phyloP scores from a whole-genome alignment of 108 stramenopile species.

The Hondaea fermentalgiana region DNA sequence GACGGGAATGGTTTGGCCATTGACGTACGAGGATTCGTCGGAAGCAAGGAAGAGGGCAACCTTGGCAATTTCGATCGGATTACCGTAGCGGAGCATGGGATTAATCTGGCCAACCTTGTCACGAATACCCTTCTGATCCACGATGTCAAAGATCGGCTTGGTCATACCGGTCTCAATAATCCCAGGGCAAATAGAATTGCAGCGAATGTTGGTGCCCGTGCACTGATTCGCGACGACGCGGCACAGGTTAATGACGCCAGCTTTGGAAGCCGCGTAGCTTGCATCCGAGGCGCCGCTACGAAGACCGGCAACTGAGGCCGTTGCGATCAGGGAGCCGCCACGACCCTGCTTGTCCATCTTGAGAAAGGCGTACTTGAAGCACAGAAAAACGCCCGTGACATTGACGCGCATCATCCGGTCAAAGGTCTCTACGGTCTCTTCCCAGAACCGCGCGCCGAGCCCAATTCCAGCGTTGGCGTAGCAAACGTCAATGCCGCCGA shows the following conservation, averaged over 20 bases:
- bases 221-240: not conserved
- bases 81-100: not conserved
- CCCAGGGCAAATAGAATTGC: not conserved
- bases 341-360: not conserved
- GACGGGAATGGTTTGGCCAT: not conserved
- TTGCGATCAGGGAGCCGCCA: not conserved
- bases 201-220: not conserved
- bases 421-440: not conserved
- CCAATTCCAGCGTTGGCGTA: not conserved
- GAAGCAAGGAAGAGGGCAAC: slow-evolving; percentile 1
- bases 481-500: not conserved
- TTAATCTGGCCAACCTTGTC: not conserved
- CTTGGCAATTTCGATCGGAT: not conserved
- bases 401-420: not conserved
- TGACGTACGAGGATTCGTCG: not conserved
- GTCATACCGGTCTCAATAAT: slow-evolving; percentile 18
- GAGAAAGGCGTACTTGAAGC: not conserved
- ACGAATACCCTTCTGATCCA: not conserved
- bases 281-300: not conserved
- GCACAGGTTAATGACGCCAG: slow-evolving; percentile 1
- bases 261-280: not conserved
- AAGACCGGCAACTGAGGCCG: not conserved
- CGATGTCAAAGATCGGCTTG: not conserved
- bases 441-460: not conserved
- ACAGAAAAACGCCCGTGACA: not conserved